Evolutionary conservation across 257 asterid genomes (phyloP), one percentile per base, ranked within the genome.

Genomic region (Agastache rugosa): DNA sequence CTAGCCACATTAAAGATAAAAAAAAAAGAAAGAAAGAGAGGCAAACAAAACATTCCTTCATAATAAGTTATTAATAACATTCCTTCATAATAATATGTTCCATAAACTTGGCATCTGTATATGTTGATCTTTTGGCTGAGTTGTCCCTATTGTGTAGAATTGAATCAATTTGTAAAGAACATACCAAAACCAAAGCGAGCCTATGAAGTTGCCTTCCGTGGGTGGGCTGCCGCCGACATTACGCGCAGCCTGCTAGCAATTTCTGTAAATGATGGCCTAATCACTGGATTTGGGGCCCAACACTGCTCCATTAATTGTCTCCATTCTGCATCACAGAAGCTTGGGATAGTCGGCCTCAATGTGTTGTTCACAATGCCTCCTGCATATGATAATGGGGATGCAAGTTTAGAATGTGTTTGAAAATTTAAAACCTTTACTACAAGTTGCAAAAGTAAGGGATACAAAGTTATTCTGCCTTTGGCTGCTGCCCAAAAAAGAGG

Each of bases 361-460:
- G 93, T 91, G 86, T 93, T 93, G 88, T 82, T 91, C 73, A 93
- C 96, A 39, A 93, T 93, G 75, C 98, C 98, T 72, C 98, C 98
- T 93, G 86, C 73, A 71, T 11, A 61, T 35, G 22, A 22, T 35
- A 51, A 61, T 15, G 11, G 22, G 50, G 39, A 61, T 15, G 14
- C 17, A 19, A 25, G 56, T 64, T 51, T 55, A 29, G 15, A 34
- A 31, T 23, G 60, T 19, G 59, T 19, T 2, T 42, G 58, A 50
- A 29, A 53, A 56, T 31, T 2, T 4, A 34, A 45, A 64, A 53
- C 19, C 41, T 37, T 50, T 47, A 29, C n/a, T 29, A 65, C 6
- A 31, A 8, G 12, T 31, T 61, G 66, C 66, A 60, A 15, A 31
- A 15, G 12, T 11, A 23, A 15, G 53, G 53, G 53, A 15, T 3